These are phyloP conservation scores for Echeveria elegans DNA, from an alignment of 164 flowering plant genomes.

Conservation along the genomic window DNA sequence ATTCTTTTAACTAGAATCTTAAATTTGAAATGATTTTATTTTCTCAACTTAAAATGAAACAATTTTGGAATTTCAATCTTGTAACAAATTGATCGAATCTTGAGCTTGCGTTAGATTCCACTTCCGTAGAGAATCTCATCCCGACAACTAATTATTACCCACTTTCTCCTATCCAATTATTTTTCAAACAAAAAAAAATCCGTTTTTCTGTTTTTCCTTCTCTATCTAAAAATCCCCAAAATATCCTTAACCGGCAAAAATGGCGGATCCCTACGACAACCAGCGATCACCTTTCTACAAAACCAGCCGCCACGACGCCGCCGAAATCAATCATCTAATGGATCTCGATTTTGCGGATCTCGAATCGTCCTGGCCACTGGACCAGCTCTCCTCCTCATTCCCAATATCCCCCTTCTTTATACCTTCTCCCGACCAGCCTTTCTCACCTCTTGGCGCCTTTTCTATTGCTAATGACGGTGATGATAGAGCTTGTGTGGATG, in stretches of 20 bases:
- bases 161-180: too few relatives aligned
- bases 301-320: not conserved
- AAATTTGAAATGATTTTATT: too few relatives aligned
- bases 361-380: constrained; percentile 48
- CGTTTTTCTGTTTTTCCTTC: not conserved
- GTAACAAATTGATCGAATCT: too few relatives aligned
- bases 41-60: too few relatives aligned
- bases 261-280: constrained; percentile 3
- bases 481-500: constrained; percentile 14
- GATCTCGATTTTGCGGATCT: constrained; percentile 38
- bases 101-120: too few relatives aligned
- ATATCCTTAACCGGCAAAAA: not conserved
- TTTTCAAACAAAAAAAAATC: not conserved
- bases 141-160: too few relatives aligned
- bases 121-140: too few relatives aligned
- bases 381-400: constrained; percentile 37
- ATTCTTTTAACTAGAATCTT: too few relatives aligned
- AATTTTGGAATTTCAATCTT: too few relatives aligned
- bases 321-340: constrained; percentile 24
- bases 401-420: constrained; percentile 36
- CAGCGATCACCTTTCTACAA: not conserved
- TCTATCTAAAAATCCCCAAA: not conserved
- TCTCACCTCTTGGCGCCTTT: constrained; percentile 74
- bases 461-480: constrained; percentile 41
- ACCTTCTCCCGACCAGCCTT: constrained; percentile 45